Percentiles rank a stretch among this genome's conserved stretches.
Evolutionary conservation across 176 grass and related monocot genomes (phyloP).

Genomic region (Panicum miliaceum): DNA sequence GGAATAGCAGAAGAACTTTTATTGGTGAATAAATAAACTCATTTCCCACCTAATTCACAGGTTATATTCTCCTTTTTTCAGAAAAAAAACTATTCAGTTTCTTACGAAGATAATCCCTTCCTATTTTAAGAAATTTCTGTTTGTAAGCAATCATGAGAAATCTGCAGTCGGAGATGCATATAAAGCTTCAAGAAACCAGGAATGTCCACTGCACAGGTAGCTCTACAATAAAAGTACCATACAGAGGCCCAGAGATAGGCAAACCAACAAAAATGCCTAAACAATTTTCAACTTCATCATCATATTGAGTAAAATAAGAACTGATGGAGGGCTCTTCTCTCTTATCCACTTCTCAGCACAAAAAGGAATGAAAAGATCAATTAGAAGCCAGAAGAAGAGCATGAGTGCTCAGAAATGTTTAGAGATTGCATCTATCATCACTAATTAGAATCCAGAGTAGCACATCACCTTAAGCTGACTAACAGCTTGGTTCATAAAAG

Average conservation of each 20-base stretch:
- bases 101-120: too few species aligned
- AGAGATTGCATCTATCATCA: conserved; percentile 29
- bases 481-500: conserved; percentile 31
- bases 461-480: conserved; percentile 3
- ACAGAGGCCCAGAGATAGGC: neutral
- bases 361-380: conserved; percentile 3
- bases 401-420: conserved; percentile 1
- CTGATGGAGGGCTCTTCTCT: neutral
- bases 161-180: neutral
- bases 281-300: neutral
- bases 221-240: neutral
- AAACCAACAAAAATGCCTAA: too few species aligned
- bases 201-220: neutral
- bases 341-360: conserved; percentile 1
- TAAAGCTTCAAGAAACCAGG: neutral
- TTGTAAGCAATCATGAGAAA: neutral
- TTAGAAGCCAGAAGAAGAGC: conserved; percentile 15
- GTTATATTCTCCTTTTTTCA: neutral
- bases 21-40: neutral
- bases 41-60: neutral
- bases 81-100: neutral
- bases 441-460: conserved; percentile 27
- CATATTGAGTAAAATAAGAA: neutral
- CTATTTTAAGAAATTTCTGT: neutral
- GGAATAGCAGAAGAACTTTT: neutral